phyloP scores from a whole-genome alignment of 1,284 basidiomycete species.

The Ceratobasidium sp. region DNA sequence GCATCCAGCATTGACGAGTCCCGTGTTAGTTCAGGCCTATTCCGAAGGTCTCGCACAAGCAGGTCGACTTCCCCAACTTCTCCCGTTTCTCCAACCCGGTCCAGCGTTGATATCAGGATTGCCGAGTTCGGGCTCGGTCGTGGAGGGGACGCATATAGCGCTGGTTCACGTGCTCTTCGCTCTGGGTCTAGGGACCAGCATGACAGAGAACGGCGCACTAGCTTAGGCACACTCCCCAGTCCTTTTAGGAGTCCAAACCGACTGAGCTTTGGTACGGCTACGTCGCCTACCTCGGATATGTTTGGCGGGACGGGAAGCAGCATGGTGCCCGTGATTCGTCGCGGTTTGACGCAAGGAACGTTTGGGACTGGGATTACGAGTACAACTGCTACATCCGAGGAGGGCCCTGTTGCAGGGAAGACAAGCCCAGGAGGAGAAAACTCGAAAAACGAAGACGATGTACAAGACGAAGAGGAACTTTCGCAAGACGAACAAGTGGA shows the following conservation, averaged over 20 bases:
- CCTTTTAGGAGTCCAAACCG: constrained; percentile 4
- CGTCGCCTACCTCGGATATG: constrained; percentile 12
- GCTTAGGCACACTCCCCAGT: background rate
- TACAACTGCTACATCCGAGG: constrained; percentile 16
- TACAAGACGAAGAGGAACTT: constrained; percentile 1
- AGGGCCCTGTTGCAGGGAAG: background rate
- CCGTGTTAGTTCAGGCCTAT: background rate
- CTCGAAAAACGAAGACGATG: background rate
- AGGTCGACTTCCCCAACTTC: background rate
- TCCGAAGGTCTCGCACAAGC: background rate
- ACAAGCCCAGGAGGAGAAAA: background rate
- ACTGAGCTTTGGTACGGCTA: constrained; percentile 12
- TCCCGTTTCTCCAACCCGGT: background rate
- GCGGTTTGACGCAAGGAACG: constrained; percentile 36
- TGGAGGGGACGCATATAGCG: constrained; percentile 38
- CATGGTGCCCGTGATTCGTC: constrained; percentile 14
- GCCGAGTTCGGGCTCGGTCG: constrained; percentile 23
- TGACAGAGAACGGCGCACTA: background rate
- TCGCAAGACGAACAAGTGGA: constrained; percentile 33
- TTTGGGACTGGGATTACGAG: constrained; percentile 23
- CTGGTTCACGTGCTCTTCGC: constrained; percentile 18
- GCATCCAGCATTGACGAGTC: constrained; percentile 36
- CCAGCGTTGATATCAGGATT: constrained; percentile 11
- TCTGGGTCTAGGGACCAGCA: background rate
- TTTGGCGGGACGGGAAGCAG: background rate